These are phyloP conservation scores for Allium fistulosum DNA, from an alignment of 106 monocot species.

Conservation along the genomic window DNA sequence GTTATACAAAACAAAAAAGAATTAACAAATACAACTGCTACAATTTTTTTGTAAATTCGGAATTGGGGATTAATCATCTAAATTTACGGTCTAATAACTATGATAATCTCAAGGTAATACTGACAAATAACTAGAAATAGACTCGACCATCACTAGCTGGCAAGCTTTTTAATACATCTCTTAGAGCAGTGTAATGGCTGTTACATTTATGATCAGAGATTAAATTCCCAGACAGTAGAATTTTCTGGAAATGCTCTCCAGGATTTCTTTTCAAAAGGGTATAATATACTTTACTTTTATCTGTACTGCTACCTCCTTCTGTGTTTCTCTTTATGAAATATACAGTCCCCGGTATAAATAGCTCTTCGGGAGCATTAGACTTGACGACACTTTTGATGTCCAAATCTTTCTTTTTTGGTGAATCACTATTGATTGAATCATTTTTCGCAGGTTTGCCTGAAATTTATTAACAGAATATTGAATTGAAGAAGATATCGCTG, in stretches of 20 bases:
- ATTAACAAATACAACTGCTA: too few species aligned
- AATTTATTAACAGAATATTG: too few species aligned
- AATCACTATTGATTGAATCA: not conserved
- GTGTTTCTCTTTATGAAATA: constrained; percentile 70
- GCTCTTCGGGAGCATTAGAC: constrained; percentile 38
- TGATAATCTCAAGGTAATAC: too few species aligned
- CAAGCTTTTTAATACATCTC: constrained; percentile 91
- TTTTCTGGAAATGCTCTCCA: constrained; percentile 59
- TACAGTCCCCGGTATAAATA: constrained; percentile 62
- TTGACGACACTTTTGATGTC: constrained; percentile 2
- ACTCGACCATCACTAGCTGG: constrained; percentile 20
- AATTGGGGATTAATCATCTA: too few species aligned
- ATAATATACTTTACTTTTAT: constrained; percentile 35
- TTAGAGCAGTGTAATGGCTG: constrained; percentile 76
- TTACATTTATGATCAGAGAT: constrained; percentile 95
- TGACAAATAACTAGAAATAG: constrained; percentile 1
- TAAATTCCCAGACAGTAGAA: constrained; percentile 68
- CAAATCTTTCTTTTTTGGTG: not conserved
- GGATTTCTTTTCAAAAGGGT: constrained; percentile 68
- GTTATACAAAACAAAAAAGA: too few species aligned
- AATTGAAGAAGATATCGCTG: too few species aligned
- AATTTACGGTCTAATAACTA: too few species aligned
- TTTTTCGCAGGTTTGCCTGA: too few species aligned
- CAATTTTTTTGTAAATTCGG: too few species aligned
- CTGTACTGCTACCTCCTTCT: constrained; percentile 13